A percentile compares a stretch with the other conserved stretches of the same genome.
Evolutionary conservation across 2,329 filamentous ascomycete species (phyloP).

Genomic region (Pestalotiopsis sp.): DNA sequence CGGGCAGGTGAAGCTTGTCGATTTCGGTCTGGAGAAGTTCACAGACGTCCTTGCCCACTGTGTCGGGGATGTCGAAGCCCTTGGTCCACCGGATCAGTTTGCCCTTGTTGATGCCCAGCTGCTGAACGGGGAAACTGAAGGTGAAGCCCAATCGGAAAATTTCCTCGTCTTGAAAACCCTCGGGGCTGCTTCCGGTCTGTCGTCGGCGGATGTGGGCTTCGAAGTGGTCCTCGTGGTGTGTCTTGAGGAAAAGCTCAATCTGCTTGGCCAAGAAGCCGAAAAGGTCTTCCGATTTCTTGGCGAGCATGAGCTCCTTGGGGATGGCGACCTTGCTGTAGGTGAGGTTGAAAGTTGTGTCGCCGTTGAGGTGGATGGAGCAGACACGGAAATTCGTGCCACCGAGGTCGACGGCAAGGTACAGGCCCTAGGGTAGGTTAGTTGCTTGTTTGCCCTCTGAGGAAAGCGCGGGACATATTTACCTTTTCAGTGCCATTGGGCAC

Average conservation of each 20-base stretch:
- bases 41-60: conserved; percentile 92
- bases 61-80: conserved; percentile 95
- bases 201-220: conserved; percentile 66
- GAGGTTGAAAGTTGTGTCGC: conserved; percentile 91
- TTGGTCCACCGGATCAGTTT: conserved; percentile 97
- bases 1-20: conserved; percentile 80
- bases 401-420: conserved; percentile 96
- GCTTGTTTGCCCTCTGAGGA: conserved; percentile 10
- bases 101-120: conserved; percentile 93
- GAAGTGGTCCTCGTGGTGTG: conserved; percentile 88
- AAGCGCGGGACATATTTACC: conserved; percentile 48
- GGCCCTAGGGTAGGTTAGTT: conserved; percentile 57
- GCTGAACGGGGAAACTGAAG: conserved; percentile 95
- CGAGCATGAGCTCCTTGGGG: conserved; percentile 85
- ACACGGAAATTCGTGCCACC: conserved; percentile 98
- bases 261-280: conserved; percentile 93
- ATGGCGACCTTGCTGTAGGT: conserved; percentile 92
- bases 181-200: conserved; percentile 56
- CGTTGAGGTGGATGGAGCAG: conserved; percentile 90
- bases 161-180: conserved; percentile 67
- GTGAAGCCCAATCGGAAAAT: conserved; percentile 97
- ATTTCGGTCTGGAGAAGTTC: conserved; percentile 86
- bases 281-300: conserved; percentile 80
- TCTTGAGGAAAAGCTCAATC: conserved; percentile 83
- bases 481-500: conserved; percentile 98